Evolutionary conservation across 306 rosid genomes (phyloP).

Genomic region (Fragaria iinumae): DNA sequence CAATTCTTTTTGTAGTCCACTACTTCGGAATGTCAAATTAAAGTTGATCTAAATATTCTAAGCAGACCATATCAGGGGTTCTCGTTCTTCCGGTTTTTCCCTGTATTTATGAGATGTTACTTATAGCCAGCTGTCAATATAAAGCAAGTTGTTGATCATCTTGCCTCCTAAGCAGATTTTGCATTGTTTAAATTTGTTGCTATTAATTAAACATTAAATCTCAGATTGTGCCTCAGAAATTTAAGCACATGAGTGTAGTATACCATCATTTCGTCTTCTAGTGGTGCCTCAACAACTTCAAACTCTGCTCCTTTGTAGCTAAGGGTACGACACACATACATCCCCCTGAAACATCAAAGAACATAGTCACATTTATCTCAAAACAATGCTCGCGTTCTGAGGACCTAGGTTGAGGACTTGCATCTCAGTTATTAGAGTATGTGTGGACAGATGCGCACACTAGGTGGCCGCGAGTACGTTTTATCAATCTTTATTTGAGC

Average conservation of each 20-base stretch:
- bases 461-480: neutral
- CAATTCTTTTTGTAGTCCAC: neutral
- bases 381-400: neutral
- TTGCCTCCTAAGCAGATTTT: neutral
- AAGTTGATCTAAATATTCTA: neutral
- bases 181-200: neutral
- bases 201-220: neutral
- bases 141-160: neutral
- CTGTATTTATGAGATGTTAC: neutral
- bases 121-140: neutral
- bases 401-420: conserved; percentile 12
- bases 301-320: conserved; percentile 90
- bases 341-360: conserved; percentile 66
- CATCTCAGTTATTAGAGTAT: conserved; percentile 6
- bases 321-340: conserved; percentile 95
- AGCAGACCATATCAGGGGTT: neutral
- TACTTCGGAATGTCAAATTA: neutral
- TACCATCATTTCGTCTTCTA: conserved; percentile 97
- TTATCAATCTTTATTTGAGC: neutral
- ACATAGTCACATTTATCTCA: conserved; percentile 8
- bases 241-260: conserved; percentile 28
- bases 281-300: conserved; percentile 84
- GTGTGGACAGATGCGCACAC: neutral
- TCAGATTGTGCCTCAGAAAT: neutral
- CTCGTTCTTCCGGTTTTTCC: neutral